These are phyloP conservation scores for Hypoxylon sp. DNA, from an alignment of 2,329 filamentous ascomycete species.

Conservation along the genomic window DNA sequence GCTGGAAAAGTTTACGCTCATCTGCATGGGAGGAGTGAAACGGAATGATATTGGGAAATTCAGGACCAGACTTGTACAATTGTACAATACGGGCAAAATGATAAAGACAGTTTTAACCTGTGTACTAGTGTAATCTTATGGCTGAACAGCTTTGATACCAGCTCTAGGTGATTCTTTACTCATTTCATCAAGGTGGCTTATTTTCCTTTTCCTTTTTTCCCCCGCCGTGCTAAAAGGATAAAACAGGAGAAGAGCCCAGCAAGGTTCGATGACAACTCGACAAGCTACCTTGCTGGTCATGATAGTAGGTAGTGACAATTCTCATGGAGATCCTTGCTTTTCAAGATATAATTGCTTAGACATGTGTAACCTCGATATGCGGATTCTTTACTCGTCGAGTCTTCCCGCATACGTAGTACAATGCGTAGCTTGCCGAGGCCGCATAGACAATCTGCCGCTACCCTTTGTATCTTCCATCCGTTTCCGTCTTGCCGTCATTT, in stretches of 20 bases:
- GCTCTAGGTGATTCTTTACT: constrained; percentile 1
- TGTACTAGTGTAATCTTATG: constrained; percentile 54
- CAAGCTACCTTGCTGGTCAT: neutral
- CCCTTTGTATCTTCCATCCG: neutral
- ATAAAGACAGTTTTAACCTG: constrained; percentile 46
- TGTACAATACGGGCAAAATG: constrained; percentile 52
- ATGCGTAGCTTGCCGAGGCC: constrained; percentile 22
- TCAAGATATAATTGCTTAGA: neutral
- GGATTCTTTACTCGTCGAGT: neutral
- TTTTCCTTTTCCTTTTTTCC: neutral
- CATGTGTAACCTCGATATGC: neutral
- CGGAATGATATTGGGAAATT: constrained; percentile 47
- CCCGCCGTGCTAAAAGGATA: neutral
- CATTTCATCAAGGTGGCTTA: neutral
- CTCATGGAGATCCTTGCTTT: neutral
- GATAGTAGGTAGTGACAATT: neutral
- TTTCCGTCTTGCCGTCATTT: neutral
- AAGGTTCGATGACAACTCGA: neutral
- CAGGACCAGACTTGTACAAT: constrained; percentile 49
- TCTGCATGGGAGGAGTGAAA: constrained; percentile 56
- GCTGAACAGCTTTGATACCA: constrained; percentile 18
- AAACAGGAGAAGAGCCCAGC: neutral
- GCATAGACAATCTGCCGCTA: neutral
- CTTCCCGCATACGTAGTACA: constrained; percentile 10
- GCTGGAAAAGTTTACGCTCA: constrained; percentile 52